Conservation (phyloP, 495 filamentous ascomycete genomes). For the Chaetomium fimeti region DNA sequence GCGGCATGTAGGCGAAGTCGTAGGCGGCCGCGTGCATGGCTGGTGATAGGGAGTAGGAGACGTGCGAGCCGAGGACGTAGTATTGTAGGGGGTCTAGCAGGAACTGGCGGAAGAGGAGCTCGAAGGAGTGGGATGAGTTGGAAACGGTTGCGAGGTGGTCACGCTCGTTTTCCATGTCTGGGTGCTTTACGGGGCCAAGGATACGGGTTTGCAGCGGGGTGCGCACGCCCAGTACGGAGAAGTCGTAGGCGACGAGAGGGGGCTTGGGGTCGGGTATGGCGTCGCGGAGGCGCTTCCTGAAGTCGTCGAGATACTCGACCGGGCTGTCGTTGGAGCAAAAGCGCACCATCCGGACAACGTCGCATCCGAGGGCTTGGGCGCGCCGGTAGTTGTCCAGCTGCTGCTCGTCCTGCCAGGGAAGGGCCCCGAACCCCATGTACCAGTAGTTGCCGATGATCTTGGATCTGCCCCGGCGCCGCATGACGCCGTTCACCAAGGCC, state of each 20-base stretch:
- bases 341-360: conserved; percentile 66
- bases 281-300: conserved; percentile 47
- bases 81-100: conserved; percentile 66
- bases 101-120: conserved; percentile 56
- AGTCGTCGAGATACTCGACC: conserved; percentile 56
- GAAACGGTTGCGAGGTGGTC: conserved; percentile 45
- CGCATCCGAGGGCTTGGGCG: conserved; percentile 64
- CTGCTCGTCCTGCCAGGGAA: conserved; percentile 61
- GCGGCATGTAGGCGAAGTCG: conserved; percentile 66
- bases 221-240: conserved; percentile 63
- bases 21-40: conserved; percentile 79
- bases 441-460: conserved; percentile 72
- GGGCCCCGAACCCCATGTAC: conserved; percentile 49
- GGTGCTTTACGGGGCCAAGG: conserved; percentile 67
- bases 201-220: conserved; percentile 67
- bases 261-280: conserved; percentile 55
- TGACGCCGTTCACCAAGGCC: conserved; percentile 50
- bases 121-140: conserved; percentile 50
- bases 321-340: conserved; percentile 60
- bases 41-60: conserved; percentile 73
- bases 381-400: conserved; percentile 56
- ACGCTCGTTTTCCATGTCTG: conserved; percentile 55
- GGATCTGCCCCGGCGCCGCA: conserved; percentile 60
- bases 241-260: conserved; percentile 69
- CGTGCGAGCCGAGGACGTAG: conserved; percentile 70